These are phyloP conservation scores for Colletotrichum endophyticum DNA, from an alignment of 2,329 filamentous ascomycete species.

Conservation along the genomic window DNA sequence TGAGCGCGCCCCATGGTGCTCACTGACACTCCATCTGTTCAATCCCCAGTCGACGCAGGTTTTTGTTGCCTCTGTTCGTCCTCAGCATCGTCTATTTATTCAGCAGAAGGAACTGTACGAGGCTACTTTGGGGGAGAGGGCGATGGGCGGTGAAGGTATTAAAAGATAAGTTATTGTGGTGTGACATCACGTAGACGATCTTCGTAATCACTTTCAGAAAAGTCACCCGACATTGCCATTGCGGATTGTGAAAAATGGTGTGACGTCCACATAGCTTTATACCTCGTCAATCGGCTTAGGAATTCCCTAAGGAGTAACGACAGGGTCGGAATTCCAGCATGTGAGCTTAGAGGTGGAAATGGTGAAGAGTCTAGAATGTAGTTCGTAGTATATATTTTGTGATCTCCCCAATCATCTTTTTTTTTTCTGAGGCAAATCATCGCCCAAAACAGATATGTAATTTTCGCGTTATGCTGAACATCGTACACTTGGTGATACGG, in stretches of 20 bases:
- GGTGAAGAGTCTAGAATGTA: neutral
- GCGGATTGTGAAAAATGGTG: neutral
- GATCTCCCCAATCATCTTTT: no score
- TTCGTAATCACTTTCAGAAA: neutral
- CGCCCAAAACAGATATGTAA: no score
- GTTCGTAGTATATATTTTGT: neutral
- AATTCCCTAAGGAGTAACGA: fast-evolving
- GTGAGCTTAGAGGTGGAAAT: neutral
- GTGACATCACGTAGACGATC: fast-evolving
- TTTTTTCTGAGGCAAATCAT: no score
- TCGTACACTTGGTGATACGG: neutral
- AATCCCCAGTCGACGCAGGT: fast-evolving
- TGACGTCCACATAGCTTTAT: fast-evolving
- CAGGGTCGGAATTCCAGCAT: fast-evolving
- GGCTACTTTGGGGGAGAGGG: neutral
- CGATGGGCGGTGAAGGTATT: neutral
- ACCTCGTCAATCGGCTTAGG: fast-evolving
- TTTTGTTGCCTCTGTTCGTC: neutral
- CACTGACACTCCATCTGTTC: neutral
- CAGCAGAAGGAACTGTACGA: fast-evolving
- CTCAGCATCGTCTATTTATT: neutral
- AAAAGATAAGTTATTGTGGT: fast-evolving
- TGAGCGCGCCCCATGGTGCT: neutral
- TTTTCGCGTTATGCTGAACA: no score
- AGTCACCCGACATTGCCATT: no score